Conservation (phyloP, 2,329 filamentous ascomycete genomes). For the Stachybotrys chartarum region DNA sequence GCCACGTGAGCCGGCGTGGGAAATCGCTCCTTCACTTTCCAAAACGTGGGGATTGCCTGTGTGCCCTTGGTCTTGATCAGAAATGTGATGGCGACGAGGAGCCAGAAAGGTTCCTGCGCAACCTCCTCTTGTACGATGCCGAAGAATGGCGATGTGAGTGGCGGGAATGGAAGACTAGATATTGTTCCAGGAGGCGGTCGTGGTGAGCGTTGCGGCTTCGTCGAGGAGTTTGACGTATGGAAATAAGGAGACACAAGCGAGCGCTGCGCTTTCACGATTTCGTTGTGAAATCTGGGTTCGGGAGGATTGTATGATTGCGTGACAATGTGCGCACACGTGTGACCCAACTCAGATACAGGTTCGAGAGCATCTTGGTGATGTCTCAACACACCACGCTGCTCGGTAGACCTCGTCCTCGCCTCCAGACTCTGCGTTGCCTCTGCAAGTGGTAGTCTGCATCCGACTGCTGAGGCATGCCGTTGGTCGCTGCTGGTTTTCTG, state of each 20-base stretch:
- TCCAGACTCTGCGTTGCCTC: no score
- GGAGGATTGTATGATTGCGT: neutral
- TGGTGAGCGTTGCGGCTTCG: constrained; percentile 10
- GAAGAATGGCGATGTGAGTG: constrained; percentile 55
- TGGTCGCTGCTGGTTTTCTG: no score
- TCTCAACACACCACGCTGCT: no score
- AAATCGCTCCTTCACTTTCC: constrained; percentile 58
- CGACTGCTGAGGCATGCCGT: no score
- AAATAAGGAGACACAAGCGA: constrained; percentile 25
- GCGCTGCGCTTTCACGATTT: neutral
- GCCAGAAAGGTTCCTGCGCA: constrained; percentile 65
- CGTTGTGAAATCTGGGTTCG: neutral
- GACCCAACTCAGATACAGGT: neutral
- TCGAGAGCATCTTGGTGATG: no score
- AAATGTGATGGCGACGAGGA: constrained; percentile 77
- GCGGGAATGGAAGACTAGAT: constrained; percentile 58
- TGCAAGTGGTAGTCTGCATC: no score
- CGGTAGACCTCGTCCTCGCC: no score
- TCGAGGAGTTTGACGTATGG: constrained; percentile 6
- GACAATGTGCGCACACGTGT: neutral
- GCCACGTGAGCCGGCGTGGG: constrained; percentile 60
- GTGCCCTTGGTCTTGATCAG: constrained; percentile 73
- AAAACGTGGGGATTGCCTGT: constrained; percentile 69
- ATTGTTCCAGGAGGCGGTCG: constrained; percentile 36
- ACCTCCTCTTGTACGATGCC: constrained; percentile 82